Evolutionary conservation across 2,329 filamentous ascomycete genomes (phyloP), one percentile per base, ranked within the genome.

Genomic region (Fusarium xylarioides): DNA sequence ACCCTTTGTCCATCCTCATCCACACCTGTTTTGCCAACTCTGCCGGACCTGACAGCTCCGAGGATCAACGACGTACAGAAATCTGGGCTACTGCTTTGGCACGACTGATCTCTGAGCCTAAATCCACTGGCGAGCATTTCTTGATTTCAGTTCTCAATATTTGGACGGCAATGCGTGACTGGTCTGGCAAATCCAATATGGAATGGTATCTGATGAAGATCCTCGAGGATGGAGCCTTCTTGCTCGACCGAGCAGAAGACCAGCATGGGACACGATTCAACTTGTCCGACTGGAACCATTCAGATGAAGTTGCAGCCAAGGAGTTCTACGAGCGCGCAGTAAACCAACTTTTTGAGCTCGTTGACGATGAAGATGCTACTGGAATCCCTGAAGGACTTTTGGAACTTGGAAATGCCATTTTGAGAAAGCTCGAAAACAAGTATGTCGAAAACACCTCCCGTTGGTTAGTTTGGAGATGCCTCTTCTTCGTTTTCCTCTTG

Each of bases 201-300:
- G 95, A 98, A 83, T 93, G 94, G 83, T 98, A 95, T 81, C 89
- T 99, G 18, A 96, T 97, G 93, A 93, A 96, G 80, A 94, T 97
- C 68, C 89, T 99, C 37, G 94, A 97, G 82, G 93, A 97, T 77
- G 96, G 96, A 74, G 92, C 95, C 43, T 98, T 98, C 79, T 86
- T 98, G 64, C 86, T 98, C 76, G 95, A 97, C 79, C 91, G 93
- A 79, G 91, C 93, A 77, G 93, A 95, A 81, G 92, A 95, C 79
- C 92, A 94, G 76, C 88, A 92, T 70, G 89, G 91, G 40, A 91
- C 91, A 68, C 87, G 92, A 72, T 88, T 92, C 82, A 91, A 94
- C 82, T 85, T 93, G 44, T 91, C 92, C 62, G 87, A 91, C 70
- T 93, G 93, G 84, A 91, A 91, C 71, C 89, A 91, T 65, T 93